A percentile compares a stretch with the other conserved stretches of the same genome.
These are phyloP conservation scores for Trametes elegans DNA, from an alignment of 768 basidiomycete species.

Conservation along the genomic window DNA sequence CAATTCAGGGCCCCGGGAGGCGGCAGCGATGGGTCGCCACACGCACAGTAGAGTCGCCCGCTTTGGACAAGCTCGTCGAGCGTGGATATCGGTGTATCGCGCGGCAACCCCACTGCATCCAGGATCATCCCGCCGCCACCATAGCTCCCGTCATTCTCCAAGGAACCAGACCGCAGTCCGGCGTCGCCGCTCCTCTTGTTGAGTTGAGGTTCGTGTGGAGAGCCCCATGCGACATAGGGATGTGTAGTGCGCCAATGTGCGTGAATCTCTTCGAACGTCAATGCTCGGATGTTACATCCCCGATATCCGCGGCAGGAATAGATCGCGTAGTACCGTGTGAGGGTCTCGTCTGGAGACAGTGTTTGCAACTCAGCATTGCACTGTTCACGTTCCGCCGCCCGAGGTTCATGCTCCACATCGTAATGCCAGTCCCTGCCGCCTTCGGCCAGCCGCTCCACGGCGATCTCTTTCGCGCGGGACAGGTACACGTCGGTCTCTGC, in stretches of 20 bases:
- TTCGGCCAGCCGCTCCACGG: not conserved
- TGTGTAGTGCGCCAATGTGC: not conserved
- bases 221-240: not conserved
- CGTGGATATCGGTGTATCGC: not conserved
- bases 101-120: not conserved
- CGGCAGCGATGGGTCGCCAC: not conserved
- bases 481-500: too few species aligned
- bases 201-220: too few species aligned
- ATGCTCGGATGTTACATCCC: not conserved
- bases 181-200: too few species aligned
- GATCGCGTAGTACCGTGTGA: not conserved
- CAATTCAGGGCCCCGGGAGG: not conserved
- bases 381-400: not conserved
- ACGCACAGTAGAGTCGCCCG: not conserved
- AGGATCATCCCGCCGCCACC: not conserved
- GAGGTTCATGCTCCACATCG: not conserved
- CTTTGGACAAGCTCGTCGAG: not conserved
- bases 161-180: not conserved
- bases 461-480: not conserved
- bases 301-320: not conserved
- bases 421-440: not conserved
- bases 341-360: not conserved
- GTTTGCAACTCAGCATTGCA: not conserved
- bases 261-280: conserved; percentile 1
- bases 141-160: not conserved